A percentile compares a stretch with the other conserved stretches of the same genome.
These are phyloP conservation scores for Lithospermum erythrorhizon DNA, from an alignment of 257 asterid species.

Conservation along the genomic window DNA sequence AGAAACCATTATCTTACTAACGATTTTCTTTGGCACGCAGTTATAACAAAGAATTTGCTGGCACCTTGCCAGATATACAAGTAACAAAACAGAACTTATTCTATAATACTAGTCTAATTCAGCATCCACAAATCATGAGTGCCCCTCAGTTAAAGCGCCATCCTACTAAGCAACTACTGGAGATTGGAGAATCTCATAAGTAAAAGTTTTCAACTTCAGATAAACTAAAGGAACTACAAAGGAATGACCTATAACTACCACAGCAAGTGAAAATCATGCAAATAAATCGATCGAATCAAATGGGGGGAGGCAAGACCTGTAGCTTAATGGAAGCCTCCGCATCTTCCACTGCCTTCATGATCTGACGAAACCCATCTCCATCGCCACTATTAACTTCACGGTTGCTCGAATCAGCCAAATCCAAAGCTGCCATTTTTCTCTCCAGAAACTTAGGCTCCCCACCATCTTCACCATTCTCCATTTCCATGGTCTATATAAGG, in stretches of 20 bases:
- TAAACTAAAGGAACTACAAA: not conserved
- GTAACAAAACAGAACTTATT: too few species aligned
- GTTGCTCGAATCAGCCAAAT: conserved; percentile 37
- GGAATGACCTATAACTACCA: too few species aligned
- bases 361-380: conserved; percentile 52
- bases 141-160: too few species aligned
- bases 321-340: conserved; percentile 86
- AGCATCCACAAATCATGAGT: too few species aligned
- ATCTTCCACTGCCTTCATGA: conserved; percentile 91
- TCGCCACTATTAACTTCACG: conserved; percentile 37
- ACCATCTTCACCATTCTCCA: conserved; percentile 59
- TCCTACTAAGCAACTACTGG: too few species aligned
- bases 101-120: too few species aligned
- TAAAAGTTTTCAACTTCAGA: not conserved
- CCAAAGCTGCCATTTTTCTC: conserved; percentile 42
- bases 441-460: conserved; percentile 23
- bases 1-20: too few species aligned
- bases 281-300: not conserved
- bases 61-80: too few species aligned
- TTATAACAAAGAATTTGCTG: too few species aligned
- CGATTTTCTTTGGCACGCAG: too few species aligned
- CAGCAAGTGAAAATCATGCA: not conserved
- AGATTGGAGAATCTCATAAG: too few species aligned
- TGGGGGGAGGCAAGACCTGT: conserved; percentile 37
- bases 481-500: conserved; percentile 10